Percentiles rank a stretch among this genome's conserved stretches.
phyloP scores from a whole-genome alignment of 345 rosid species.

The Dimocarpus longan region DNA sequence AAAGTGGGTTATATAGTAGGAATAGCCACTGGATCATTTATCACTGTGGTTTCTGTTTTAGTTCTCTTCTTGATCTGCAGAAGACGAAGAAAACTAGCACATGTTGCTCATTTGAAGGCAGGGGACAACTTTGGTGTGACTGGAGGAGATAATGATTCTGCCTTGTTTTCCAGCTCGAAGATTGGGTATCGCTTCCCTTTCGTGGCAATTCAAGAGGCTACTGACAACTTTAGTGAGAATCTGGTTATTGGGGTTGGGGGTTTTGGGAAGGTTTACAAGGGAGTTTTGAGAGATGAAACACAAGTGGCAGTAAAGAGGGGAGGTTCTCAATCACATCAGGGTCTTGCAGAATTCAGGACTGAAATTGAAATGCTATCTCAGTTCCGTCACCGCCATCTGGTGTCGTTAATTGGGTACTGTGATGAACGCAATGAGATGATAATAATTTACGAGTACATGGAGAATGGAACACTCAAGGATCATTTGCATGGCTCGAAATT shows the following conservation, averaged over 20 bases:
- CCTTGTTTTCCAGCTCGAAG: conserved; percentile 48
- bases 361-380: conserved; percentile 74
- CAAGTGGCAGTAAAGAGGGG: conserved; percentile 73
- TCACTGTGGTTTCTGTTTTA: conserved; percentile 29
- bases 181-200: conserved; percentile 61
- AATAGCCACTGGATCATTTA: conserved; percentile 36
- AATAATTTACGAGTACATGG: conserved; percentile 73
- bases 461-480: conserved; percentile 63
- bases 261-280: conserved; percentile 71
- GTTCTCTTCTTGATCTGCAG: conserved; percentile 29
- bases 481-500: conserved; percentile 52
- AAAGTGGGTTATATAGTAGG: conserved; percentile 37
- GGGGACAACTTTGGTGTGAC: conserved; percentile 28
- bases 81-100: conserved; percentile 36
- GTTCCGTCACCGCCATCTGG: conserved; percentile 74
- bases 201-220: conserved; percentile 55
- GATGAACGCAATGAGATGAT: conserved; percentile 67
- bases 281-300: conserved; percentile 53
- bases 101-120: conserved; percentile 27
- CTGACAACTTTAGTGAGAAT: conserved; percentile 49
- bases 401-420: conserved; percentile 65
- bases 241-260: conserved; percentile 69
- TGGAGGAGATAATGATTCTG: conserved; percentile 30
- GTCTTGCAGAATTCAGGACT: conserved; percentile 59
- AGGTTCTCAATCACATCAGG: conserved; percentile 54